Percentiles rank a stretch among this genome's conserved stretches.
These are phyloP conservation scores for Ambrosia trifida DNA, from an alignment of 129 eudicot species.

Conservation along the genomic window DNA sequence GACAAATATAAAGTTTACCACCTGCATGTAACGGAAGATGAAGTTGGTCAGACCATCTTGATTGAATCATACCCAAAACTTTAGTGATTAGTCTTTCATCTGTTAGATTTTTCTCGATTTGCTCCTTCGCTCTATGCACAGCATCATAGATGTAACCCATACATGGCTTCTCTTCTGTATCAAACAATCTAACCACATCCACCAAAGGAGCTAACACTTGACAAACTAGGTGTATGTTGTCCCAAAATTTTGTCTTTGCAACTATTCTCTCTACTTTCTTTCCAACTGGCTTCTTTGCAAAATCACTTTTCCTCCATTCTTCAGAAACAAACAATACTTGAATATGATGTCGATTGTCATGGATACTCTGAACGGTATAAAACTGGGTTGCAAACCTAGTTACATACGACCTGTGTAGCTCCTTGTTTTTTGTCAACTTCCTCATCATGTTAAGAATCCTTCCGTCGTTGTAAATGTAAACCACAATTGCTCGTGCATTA, in stretches of 20 bases:
- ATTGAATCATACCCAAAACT: neutral
- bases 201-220: constrained; percentile 4
- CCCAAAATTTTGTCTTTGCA: constrained; percentile 9
- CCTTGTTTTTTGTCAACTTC: constrained; percentile 7
- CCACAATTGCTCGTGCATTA: constrained; percentile 7
- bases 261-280: constrained; percentile 7
- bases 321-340: constrained; percentile 12
- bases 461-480: neutral
- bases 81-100: neutral
- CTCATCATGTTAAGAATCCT: constrained; percentile 11
- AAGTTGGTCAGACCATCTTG: constrained; percentile 4
- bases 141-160: neutral
- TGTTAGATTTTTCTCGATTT: neutral
- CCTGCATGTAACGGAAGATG: neutral
- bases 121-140: neutral
- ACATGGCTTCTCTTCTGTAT: constrained; percentile 13
- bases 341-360: constrained; percentile 17
- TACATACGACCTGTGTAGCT: constrained; percentile 10
- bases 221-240: neutral
- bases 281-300: constrained; percentile 5
- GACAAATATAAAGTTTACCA: neutral
- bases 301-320: neutral
- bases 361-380: constrained; percentile 2
- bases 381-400: constrained; percentile 1
- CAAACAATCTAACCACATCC: constrained; percentile 11